Conservation (phyloP, 2,329 filamentous ascomycete species). For the Colletotrichum musae region DNA sequence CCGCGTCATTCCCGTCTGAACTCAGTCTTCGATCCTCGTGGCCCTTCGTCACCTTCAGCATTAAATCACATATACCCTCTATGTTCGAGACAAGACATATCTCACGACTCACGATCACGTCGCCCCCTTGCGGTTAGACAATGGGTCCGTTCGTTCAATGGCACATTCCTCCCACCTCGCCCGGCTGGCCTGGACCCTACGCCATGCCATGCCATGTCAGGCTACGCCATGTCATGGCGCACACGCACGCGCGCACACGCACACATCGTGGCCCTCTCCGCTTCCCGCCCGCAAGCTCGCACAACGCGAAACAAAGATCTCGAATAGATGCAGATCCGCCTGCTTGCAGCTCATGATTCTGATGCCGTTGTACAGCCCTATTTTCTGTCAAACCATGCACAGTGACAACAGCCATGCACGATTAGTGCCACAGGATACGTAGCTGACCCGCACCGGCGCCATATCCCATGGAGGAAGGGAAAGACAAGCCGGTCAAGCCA, state of each 20-base stretch:
- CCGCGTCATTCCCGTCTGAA: constrained; percentile 13
- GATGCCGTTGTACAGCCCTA: constrained; percentile 39
- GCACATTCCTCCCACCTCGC: constrained; percentile 11
- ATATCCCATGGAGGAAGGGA: background rate
- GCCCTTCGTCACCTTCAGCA: constrained; percentile 10
- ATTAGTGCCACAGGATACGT: constrained; percentile 22
- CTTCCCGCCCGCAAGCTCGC: constrained; percentile 13
- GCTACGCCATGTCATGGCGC: background rate
- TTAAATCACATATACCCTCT: constrained; percentile 4
- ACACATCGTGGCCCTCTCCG: constrained; percentile 1
- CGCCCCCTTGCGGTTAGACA: constrained; percentile 3
- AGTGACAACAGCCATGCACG: constrained; percentile 38
- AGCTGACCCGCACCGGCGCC: background rate
- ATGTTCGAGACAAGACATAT: constrained; percentile 5
- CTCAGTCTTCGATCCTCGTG: constrained; percentile 17
- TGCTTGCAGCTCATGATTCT: constrained; percentile 39
- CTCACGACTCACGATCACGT: constrained; percentile 16
- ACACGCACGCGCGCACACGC: background rate
- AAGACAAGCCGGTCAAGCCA: constrained; percentile 25
- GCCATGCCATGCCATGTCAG: constrained; percentile 7
- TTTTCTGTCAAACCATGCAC: constrained; percentile 33
- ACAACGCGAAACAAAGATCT: constrained; percentile 44
- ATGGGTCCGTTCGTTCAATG: background rate
- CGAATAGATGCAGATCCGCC: constrained; percentile 46
- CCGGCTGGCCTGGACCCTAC: constrained; percentile 18